Percentiles rank a stretch among this genome's conserved stretches.
Conservation (phyloP, 148 eudicot genomes). For the Rhododendron molle region DNA sequence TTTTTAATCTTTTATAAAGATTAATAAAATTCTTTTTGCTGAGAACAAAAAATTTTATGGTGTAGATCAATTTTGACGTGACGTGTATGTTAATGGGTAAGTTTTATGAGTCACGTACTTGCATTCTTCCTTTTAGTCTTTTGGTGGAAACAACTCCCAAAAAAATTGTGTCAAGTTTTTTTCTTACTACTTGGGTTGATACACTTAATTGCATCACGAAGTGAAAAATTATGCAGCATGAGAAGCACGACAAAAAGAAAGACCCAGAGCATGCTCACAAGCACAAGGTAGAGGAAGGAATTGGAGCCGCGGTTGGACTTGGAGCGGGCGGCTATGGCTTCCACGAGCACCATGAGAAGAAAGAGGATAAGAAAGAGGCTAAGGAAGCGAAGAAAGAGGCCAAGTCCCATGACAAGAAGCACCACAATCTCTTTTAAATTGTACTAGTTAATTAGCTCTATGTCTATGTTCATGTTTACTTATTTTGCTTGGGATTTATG, state of each 20-base stretch:
- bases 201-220: not conserved
- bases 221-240: not conserved
- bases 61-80: too few relatives aligned
- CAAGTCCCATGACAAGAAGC: not conserved
- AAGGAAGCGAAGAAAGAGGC: not conserved
- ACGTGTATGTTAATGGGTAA: too few relatives aligned
- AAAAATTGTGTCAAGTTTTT: too few relatives aligned
- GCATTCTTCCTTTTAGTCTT: too few relatives aligned
- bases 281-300: not conserved
- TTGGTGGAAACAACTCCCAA: too few relatives aligned
- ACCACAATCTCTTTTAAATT: not conserved
- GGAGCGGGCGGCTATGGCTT: not conserved
- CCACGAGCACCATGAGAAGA: not conserved
- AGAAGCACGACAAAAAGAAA: not conserved
- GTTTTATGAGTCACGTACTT: too few relatives aligned
- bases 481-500: not conserved
- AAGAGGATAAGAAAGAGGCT: not conserved
- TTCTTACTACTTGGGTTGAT: not conserved
- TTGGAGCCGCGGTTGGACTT: not conserved
- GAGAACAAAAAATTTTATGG: too few relatives aligned
- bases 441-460: not conserved
- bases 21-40: too few relatives aligned
- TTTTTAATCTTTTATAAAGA: too few relatives aligned
- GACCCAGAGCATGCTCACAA: not conserved
- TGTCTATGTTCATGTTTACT: not conserved